These are phyloP conservation scores for Sherardia arvensis DNA, from an alignment of 257 asterid species.

Conservation along the genomic window DNA sequence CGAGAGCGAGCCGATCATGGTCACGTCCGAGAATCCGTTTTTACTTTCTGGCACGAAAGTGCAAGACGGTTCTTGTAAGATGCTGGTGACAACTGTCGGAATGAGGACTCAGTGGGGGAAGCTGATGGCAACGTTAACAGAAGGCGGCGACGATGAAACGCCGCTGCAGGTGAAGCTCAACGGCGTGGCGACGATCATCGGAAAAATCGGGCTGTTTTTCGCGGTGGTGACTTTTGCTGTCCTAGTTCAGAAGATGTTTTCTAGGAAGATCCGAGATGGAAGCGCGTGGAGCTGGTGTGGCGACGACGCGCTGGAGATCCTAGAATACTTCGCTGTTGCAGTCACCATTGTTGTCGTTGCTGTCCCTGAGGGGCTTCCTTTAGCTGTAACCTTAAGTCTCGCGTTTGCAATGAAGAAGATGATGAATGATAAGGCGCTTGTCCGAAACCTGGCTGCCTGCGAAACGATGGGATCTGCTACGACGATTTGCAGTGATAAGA, in stretches of 20 bases:
- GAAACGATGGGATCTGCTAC: conserved; percentile 98
- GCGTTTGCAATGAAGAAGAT: conserved; percentile 94
- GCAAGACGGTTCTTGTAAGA: conserved; percentile 88
- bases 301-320: conserved; percentile 61
- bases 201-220: conserved; percentile 74
- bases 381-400: conserved; percentile 83
- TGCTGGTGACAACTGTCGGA: conserved; percentile 81
- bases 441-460: conserved; percentile 84
- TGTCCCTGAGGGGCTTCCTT: conserved; percentile 87
- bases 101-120: conserved; percentile 97
- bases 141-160: conserved; percentile 92
- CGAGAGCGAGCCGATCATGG: conserved; percentile 77
- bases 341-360: conserved; percentile 93
- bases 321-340: conserved; percentile 80
- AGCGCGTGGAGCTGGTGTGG: conserved; percentile 50
- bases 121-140: conserved; percentile 74
- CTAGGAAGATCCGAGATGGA: conserved; percentile 42
- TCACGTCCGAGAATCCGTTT: conserved; percentile 51
- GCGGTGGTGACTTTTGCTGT: conserved; percentile 79
- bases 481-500: conserved; percentile 81
- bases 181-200: conserved; percentile 88
- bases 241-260: conserved; percentile 53
- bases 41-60: conserved; percentile 84
- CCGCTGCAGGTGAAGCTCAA: conserved; percentile 78
- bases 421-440: conserved; percentile 96